phyloP scores from a whole-genome alignment of 495 filamentous ascomycete genomes.

The Aspergillus panamensis region DNA sequence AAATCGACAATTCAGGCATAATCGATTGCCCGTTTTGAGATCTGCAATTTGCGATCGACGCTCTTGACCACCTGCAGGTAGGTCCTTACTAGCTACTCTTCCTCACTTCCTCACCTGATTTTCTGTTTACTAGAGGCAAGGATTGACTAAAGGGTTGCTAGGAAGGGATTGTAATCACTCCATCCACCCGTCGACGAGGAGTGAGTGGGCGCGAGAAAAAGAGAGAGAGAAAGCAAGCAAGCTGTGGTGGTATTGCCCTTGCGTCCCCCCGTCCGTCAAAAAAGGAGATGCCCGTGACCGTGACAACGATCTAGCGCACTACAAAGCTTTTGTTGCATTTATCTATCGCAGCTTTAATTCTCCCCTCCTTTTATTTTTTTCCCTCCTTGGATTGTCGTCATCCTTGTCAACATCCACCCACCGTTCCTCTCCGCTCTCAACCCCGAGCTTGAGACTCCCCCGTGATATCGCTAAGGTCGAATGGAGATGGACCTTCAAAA shows the following conservation, averaged over 20 bases:
- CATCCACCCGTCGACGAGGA: slow-evolving; percentile 15
- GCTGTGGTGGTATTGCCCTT: slow-evolving; percentile 19
- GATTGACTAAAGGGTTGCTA: slow-evolving; percentile 23
- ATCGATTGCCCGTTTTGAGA: slow-evolving; percentile 17
- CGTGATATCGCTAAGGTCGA: slow-evolving; percentile 10
- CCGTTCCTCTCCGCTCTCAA: slow-evolving; percentile 3
- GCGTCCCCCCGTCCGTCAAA: slow-evolving; percentile 17
- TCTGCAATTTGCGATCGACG: slow-evolving; percentile 22
- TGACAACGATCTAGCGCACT: slow-evolving; percentile 17
- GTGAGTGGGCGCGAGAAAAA: neutral
- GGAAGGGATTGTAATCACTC: slow-evolving; percentile 19
- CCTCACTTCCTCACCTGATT: slow-evolving; percentile 16
- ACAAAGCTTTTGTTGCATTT: neutral
- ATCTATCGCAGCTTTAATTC: slow-evolving; percentile 1
- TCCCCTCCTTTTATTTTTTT: neutral
- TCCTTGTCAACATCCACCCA: neutral
- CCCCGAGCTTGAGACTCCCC: neutral
- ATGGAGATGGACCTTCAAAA: slow-evolving; percentile 45
- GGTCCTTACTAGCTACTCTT: slow-evolving; percentile 15
- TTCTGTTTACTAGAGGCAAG: slow-evolving; percentile 20
- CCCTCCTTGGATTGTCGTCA: neutral
- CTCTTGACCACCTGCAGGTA: slow-evolving; percentile 20
- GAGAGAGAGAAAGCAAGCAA: neutral
- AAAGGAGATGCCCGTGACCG: slow-evolving; percentile 24
- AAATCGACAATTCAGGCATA: slow-evolving; percentile 4